A percentile compares a stretch with the other conserved stretches of the same genome.
These are phyloP conservation scores for Neurospora sp. DNA, from an alignment of 495 filamentous ascomycete species.

Conservation along the genomic window DNA sequence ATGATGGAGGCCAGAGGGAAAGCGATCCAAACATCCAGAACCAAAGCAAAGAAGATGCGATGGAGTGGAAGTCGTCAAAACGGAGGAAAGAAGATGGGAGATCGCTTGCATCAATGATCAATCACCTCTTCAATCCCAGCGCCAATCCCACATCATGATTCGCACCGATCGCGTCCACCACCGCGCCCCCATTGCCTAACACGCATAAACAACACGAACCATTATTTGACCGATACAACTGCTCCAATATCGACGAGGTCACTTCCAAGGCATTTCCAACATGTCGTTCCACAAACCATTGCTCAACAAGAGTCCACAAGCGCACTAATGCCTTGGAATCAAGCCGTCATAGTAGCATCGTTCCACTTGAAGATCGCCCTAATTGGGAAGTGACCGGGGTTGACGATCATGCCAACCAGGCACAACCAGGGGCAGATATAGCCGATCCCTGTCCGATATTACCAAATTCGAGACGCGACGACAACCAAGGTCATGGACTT, in stretches of 20 bases:
- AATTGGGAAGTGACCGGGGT: neutral
- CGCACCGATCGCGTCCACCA: neutral
- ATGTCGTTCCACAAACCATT: neutral
- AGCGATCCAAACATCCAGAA: too few species aligned
- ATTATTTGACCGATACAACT: too few species aligned
- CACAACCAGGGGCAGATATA: neutral
- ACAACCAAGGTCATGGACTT: too few species aligned
- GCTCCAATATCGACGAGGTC: slow-evolving; percentile 14
- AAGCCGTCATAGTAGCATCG: neutral
- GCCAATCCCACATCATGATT: too few species aligned
- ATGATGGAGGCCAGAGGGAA: too few species aligned
- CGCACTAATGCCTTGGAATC: neutral
- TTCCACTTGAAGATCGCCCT: neutral
- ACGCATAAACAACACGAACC: neutral
- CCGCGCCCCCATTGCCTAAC: neutral
- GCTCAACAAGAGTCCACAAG: neutral
- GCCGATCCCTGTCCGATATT: neutral
- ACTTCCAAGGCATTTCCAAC: slow-evolving; percentile 12
- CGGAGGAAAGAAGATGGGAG: too few species aligned
- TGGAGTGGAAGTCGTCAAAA: too few species aligned
- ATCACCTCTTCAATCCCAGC: too few species aligned
- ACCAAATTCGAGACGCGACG: neutral
- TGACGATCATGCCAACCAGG: neutral
- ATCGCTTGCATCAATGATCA: too few species aligned
- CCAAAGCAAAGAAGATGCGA: too few species aligned